These are phyloP conservation scores for Haplosporangium gracile DNA, from an alignment of 192 early-diverging fungal genomes.

Conservation along the genomic window DNA sequence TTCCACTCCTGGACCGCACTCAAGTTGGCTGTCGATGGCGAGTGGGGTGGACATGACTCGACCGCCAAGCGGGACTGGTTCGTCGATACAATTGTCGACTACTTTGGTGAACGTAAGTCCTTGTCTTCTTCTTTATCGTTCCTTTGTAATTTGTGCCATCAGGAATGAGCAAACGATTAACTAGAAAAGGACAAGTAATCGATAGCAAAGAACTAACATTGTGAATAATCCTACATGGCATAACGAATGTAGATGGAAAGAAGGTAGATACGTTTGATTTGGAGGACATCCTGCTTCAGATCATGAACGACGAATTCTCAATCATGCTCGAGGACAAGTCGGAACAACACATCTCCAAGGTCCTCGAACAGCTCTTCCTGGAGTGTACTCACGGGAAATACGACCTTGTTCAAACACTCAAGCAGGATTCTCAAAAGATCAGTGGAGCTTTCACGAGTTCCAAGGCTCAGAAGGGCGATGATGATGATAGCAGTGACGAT, in stretches of 20 bases:
- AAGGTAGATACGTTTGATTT: slow-evolving; percentile 64
- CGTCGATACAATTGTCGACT: slow-evolving; percentile 72
- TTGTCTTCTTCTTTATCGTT: slow-evolving; percentile 2
- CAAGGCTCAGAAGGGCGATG: slow-evolving; percentile 25
- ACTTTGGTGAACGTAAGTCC: slow-evolving; percentile 70
- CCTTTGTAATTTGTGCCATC: not conserved
- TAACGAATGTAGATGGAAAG: slow-evolving; percentile 60
- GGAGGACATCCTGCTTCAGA: slow-evolving; percentile 65
- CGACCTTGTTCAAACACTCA: slow-evolving; percentile 44
- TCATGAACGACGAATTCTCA: slow-evolving; percentile 71
- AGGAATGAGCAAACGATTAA: not conserved
- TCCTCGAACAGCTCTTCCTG: slow-evolving; percentile 56
- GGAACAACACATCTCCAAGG: slow-evolving; percentile 64
- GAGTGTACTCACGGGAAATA: slow-evolving; percentile 63
- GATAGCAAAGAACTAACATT: not conserved
- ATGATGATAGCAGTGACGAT: slow-evolving; percentile 26
- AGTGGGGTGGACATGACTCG: slow-evolving; percentile 78
- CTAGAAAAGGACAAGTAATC: not conserved
- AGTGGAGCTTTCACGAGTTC: slow-evolving; percentile 35
- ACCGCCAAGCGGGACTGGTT: slow-evolving; percentile 78
- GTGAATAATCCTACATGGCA: not conserved
- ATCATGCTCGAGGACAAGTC: slow-evolving; percentile 69
- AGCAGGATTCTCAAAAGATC: slow-evolving; percentile 49
- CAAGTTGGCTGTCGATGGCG: slow-evolving; percentile 75
- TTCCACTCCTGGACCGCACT: slow-evolving; percentile 79